These are phyloP conservation scores for Chlorencoelia australis DNA, from an alignment of 2,329 filamentous ascomycete species.

Conservation along the genomic window DNA sequence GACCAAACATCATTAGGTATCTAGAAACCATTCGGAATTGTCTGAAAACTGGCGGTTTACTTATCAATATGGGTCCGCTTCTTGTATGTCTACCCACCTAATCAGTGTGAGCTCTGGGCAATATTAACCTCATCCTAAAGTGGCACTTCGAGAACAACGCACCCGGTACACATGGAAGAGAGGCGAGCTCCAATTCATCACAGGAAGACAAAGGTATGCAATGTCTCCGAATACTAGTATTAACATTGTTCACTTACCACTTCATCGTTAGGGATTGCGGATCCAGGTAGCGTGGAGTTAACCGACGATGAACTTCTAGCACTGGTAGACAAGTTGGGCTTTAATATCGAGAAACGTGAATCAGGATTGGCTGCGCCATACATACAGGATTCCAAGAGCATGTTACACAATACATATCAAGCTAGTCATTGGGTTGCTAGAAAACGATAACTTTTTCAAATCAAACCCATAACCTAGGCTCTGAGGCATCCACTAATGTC, in stretches of 20 bases:
- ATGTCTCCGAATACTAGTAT: no score
- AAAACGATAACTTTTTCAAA: no score
- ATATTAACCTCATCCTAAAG: no score
- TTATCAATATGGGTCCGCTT: conserved; percentile 84
- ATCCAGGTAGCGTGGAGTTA: conserved; percentile 84
- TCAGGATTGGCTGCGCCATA: conserved; percentile 64
- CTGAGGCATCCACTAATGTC: no score
- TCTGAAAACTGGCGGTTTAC: conserved; percentile 65
- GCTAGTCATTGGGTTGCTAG: conserved; percentile 79
- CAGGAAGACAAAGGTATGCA: no score
- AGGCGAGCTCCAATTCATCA: conserved; percentile 37
- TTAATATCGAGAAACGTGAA: conserved; percentile 57
- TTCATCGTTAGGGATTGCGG: conserved; percentile 76
- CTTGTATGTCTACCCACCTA: conserved; percentile 30
- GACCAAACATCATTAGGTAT: conserved; percentile 85
- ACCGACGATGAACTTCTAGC: conserved; percentile 78
- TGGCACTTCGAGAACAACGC: conserved; percentile 89
- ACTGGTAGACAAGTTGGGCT: conserved; percentile 66
- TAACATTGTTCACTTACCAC: no score
- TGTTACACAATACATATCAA: conserved; percentile 74
- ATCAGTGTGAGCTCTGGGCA: no score
- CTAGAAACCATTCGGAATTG: conserved; percentile 74
- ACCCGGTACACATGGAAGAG: conserved; percentile 42
- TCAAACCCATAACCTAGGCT: no score
- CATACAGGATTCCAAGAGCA: conserved; percentile 74